These are phyloP conservation scores for Camellia sinensis DNA, from an alignment of 148 eudicot species.

Conservation along the genomic window DNA sequence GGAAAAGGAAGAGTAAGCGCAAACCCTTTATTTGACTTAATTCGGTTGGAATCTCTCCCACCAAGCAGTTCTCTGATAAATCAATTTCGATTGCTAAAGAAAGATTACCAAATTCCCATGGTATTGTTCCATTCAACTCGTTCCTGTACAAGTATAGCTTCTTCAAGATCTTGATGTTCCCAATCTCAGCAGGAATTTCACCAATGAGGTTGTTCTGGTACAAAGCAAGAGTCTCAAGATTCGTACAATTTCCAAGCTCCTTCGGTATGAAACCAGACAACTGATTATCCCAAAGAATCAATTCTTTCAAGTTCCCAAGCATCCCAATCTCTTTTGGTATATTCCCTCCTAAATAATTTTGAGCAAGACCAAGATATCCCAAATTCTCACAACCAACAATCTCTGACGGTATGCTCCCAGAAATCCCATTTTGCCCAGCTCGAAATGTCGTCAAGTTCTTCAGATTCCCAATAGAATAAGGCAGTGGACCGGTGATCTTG, in stretches of 20 bases:
- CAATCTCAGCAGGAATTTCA: constrained; percentile 66
- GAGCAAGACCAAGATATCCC: constrained; percentile 79
- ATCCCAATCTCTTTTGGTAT: constrained; percentile 76
- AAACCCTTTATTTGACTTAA: constrained; percentile 57
- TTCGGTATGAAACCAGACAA: constrained; percentile 66
- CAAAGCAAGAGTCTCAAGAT: constrained; percentile 70
- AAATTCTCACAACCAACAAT: constrained; percentile 62
- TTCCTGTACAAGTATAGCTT: constrained; percentile 74
- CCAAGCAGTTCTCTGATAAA: constrained; percentile 74
- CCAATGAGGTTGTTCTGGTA: constrained; percentile 83
- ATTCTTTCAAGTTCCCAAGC: constrained; percentile 59
- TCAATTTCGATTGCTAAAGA: constrained; percentile 70
- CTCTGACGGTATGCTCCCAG: constrained; percentile 78
- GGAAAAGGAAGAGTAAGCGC: constrained; percentile 64
- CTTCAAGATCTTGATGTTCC: constrained; percentile 50
- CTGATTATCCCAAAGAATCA: constrained; percentile 75
- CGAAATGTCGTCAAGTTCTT: constrained; percentile 58
- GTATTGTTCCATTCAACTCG: constrained; percentile 78
- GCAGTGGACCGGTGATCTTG: constrained; percentile 61
- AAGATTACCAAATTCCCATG: constrained; percentile 76
- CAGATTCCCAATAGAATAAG: constrained; percentile 67
- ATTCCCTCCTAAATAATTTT: constrained; percentile 60
- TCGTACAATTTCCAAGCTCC: constrained; percentile 79
- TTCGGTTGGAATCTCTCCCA: constrained; percentile 77
- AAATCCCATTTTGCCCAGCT: constrained; percentile 74